Evolutionary conservation across 768 basidiomycete species (phyloP).

Genomic region (Porpolomopsis calyptriformis): DNA sequence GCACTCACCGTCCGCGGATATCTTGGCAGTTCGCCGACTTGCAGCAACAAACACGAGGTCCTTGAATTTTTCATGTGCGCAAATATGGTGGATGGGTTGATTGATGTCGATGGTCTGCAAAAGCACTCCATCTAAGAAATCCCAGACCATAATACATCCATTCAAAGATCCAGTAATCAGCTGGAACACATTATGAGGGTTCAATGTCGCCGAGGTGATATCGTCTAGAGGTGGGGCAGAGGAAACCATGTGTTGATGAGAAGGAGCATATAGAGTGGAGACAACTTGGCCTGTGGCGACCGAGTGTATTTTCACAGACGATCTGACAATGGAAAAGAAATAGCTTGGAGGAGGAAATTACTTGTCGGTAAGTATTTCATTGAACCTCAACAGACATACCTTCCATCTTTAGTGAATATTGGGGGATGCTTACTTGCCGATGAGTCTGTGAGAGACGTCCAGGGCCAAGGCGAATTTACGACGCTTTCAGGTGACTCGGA

Average conservation of each 20-base stretch:
- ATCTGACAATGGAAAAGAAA: conserved; percentile 80
- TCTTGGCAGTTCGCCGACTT: conserved; percentile 39
- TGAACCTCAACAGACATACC: conserved; percentile 32
- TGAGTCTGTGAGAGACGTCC: conserved; percentile 63
- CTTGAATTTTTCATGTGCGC: conserved; percentile 58
- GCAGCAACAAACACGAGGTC: conserved; percentile 64
- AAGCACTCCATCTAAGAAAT: conserved; percentile 76
- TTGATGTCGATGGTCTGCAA: conserved; percentile 63
- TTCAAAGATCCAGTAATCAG: conserved; percentile 77
- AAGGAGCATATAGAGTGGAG: conserved; percentile 55
- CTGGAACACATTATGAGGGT: conserved; percentile 82
- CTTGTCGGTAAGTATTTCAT: conserved; percentile 6
- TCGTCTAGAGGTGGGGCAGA: conserved; percentile 32
- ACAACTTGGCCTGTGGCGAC: conserved; percentile 65
- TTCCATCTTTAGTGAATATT: conserved; percentile 81
- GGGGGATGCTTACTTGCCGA: conserved; percentile 55
- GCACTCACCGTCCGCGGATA: conserved; percentile 23
- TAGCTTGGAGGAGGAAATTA: conserved; percentile 39
- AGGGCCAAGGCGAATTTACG: conserved; percentile 40
- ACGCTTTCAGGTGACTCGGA: conserved; percentile 18
- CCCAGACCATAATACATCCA: conserved; percentile 86
- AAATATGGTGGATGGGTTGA: conserved; percentile 61
- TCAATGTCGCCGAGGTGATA: conserved; percentile 67
- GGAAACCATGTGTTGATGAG: conserved; percentile 14
- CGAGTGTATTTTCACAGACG: conserved; percentile 80